Base-by-base conservation (phyloP, 169 alveolate species). In the Eimeria necatrix region DNA sequence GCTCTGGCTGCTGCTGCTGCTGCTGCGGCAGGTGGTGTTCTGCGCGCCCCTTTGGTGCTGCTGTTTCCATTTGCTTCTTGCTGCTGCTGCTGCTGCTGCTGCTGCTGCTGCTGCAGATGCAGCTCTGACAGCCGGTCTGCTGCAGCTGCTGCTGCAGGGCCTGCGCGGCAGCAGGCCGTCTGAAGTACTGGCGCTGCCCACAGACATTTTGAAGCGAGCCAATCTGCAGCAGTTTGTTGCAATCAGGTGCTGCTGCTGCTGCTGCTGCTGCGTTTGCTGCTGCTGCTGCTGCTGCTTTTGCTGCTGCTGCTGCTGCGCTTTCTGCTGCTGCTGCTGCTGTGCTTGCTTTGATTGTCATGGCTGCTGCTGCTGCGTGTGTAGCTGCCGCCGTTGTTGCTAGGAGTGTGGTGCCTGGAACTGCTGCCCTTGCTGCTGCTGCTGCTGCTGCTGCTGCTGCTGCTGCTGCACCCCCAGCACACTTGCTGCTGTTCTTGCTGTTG, bases 401-500 rank as follows among this genome's bases (percentile, higher is more conserved):
- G n/a, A n/a, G n/a, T n/a, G n/a, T n/a, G n/a, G n/a, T n/a, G n/a
- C n/a, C n/a, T n/a, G n/a, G n/a, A n/a, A n/a, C n/a, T n/a, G n/a
- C n/a, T n/a, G n/a, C n/a, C n/a, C n/a, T n/a, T n/a, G 73, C 73
- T 7, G 73, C 73, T 61, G 16, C 73, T 61, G 73, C 73, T 61
- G 73, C 73, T 61, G 73, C 73, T 61, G 73, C 73, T 61, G 73
- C 73, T 61, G 73, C 73, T 61, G n/a, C n/a, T 61, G 73, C 73
- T 61, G 73, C 73, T 61, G n/a, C n/a, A n/a, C n/a, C n/a, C n/a
- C n/a, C n/a, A n/a, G n/a, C n/a, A n/a, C n/a, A n/a, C n/a, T n/a
- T n/a, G n/a, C n/a, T n/a, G n/a, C n/a, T n/a, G n/a, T n/a, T n/a
- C n/a, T n/a, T n/a, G n/a, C n/a, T n/a, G n/a, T n/a, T n/a, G n/a